Evolutionary conservation across 169 alveolate genomes (phyloP), one percentile per base, ranked within the genome.

Genomic region (Cryptosporidium xiaoi): DNA sequence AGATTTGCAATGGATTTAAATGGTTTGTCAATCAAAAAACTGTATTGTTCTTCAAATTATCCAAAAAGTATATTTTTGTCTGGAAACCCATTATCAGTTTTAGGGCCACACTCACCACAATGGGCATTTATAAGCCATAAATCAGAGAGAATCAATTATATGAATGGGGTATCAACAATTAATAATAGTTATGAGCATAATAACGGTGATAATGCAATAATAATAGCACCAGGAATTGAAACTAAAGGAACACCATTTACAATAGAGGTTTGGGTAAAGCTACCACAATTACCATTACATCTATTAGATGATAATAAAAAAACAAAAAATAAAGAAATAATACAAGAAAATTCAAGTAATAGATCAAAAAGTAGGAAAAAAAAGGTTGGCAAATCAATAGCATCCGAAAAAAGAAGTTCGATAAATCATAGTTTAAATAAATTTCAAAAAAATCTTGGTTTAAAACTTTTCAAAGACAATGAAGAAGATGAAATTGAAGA

Each of bases 111-210:
- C 7, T 77, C 87, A n/a, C 87, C 87, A 46, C 87, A 77, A 12
- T 77, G 87, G 87, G 69, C 87, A 58, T 77, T 20, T 77, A 77
- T 77, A 55, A 77, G 87, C 48, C 87, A 77, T 77, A 77, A 77
- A 77, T 56, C 71, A 31, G 87, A 77, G 24, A 77, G 87, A 44
- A 46, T 56, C 20, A 60, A 62, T 60, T 77, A 77, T 77, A 44
- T 77, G 64, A 77, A 77, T 77, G 87, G 87, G 1, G 64, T 77
- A 24, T 60, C 64, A 6, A 77, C 87, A 20, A 12, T 69, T 29
- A 69, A 69, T 56, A 53, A 53, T 13, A 53, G 29, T 53, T 69
- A 50, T 55, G 60, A 34, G 13, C 27, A 56, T 3, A 77, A 77
- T 77, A 46, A 44, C 16, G 77, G 65, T 24, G 87, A 77, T 77